Evolutionary conservation across 768 basidiomycete species (phyloP), one percentile per base, ranked within the genome.

Genomic region (Cantharellus anzutake): DNA sequence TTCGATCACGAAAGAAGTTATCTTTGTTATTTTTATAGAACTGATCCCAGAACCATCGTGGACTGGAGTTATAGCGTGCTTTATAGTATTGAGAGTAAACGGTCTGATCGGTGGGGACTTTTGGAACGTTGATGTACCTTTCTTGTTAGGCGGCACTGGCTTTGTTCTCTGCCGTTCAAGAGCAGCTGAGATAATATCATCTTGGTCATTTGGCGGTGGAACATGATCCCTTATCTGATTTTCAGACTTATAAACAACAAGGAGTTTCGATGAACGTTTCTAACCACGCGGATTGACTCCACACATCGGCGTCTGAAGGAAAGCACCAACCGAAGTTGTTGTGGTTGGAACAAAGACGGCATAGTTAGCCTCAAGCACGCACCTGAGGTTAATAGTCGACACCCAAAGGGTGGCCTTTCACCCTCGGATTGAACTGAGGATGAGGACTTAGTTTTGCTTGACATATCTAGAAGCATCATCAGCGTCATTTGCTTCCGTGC

Each of bases 1-100:
- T 87, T 60, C 96, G 76, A 70, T 98, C 83, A 44, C 87, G 83
- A 74, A 98, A 99, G 72, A 99, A 98, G 64, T 93, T 92, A 67
- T 73, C 78, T 29, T 80, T 75, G 63, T 94, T 92, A 58, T 75
- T 76, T 65, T 84, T 83, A 75, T 99, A 98, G 66, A 98, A 97
- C 59, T 82, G 81, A 67, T 98, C 87, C 93, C 93, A 96, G 66
- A 64, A 71, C 3, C 62, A 60, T 3, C 66, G 66, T 4, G 70
- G 68, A 52, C 63, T 61, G 2, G 64, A 62, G 60, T 71, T 66
- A 65, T 71, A 70, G 20, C 67, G 62, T n/a, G 64, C 69, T 66
- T 37, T 11, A 40, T 7, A 42, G 37, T 34, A 41, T 37, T 1
- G 39, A 34, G 34, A 20, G 35, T 41, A 20, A 3, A 37, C 5